Percentiles rank a stretch among this genome's conserved stretches.
Conservation (phyloP, 768 basidiomycete genomes). For the Boletales sp. region DNA sequence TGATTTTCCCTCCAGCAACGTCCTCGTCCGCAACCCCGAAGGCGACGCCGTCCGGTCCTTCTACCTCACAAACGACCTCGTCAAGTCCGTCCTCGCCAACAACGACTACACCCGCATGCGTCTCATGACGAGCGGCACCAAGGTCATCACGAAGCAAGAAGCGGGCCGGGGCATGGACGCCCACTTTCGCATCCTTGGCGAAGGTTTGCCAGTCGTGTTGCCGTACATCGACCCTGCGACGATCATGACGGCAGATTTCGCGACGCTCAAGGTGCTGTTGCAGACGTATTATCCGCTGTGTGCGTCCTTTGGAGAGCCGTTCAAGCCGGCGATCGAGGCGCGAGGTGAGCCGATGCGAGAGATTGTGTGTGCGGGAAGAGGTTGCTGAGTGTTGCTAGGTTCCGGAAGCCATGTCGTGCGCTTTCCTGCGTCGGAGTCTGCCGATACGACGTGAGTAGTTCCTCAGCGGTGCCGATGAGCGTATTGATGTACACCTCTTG, state of each 20-base stretch:
- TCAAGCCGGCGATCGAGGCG: conserved; percentile 49
- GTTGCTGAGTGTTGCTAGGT: conserved; percentile 33
- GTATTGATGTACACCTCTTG: background rate
- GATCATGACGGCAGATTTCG: conserved; percentile 57
- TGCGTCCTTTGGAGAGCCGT: conserved; percentile 57
- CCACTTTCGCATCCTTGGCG: conserved; percentile 74
- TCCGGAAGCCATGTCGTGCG: conserved; percentile 71
- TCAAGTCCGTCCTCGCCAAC: conserved; percentile 71
- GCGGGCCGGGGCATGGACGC: conserved; percentile 55
- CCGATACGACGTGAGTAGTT: conserved; percentile 51
- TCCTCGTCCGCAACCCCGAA: conserved; percentile 84
- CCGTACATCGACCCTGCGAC: conserved; percentile 68
- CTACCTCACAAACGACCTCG: conserved; percentile 83
- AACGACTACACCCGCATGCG: conserved; percentile 86
- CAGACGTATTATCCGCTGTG: conserved; percentile 78
- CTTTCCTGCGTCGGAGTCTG: conserved; percentile 53
- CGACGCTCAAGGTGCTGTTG: conserved; percentile 62
- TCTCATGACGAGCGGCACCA: conserved; percentile 90
- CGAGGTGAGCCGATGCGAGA: conserved; percentile 48
- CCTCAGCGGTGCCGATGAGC: background rate
- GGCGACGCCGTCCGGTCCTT: conserved; percentile 73
- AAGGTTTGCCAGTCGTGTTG: conserved; percentile 81
- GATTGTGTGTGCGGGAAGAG: conserved; percentile 23
- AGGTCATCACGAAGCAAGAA: conserved; percentile 90
- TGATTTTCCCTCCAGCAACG: conserved; percentile 68